phyloP scores from a whole-genome alignment of 805 yeast species.

The Metschnikowia chrysomelidarum region DNA sequence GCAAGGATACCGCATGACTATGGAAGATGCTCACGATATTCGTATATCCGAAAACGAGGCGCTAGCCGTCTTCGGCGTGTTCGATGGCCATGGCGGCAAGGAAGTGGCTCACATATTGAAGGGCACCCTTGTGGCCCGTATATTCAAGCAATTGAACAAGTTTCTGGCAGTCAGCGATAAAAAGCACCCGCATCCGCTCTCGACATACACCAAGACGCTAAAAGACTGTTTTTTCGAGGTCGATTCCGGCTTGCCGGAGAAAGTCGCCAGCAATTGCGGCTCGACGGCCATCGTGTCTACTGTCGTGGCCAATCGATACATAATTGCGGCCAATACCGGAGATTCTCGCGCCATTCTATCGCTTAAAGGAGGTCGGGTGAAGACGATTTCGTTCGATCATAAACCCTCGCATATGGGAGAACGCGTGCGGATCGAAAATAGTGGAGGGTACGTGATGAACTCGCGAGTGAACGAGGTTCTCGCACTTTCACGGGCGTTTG shows the following conservation, averaged over 20 bases:
- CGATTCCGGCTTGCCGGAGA: conserved; percentile 33
- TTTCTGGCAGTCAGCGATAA: conserved; percentile 5
- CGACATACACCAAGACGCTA: conserved; percentile 20
- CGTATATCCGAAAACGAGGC: conserved; percentile 43
- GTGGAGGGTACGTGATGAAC: conserved; percentile 37
- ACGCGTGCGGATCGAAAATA: conserved; percentile 40
- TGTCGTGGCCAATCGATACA: conserved; percentile 30
- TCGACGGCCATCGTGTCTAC: conserved; percentile 40
- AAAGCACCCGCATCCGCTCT: conserved; percentile 8
- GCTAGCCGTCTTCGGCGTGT: conserved; percentile 61
- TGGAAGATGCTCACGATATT: conserved; percentile 74
- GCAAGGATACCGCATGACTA: conserved; percentile 74
- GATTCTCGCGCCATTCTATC: conserved; percentile 69
- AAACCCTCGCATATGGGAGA: conserved; percentile 45
- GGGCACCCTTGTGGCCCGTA: conserved; percentile 35
- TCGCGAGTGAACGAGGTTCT: conserved; percentile 43
- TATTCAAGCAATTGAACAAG: conserved; percentile 30
- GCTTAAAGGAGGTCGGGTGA: conserved; percentile 48
- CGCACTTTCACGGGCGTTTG: conserved; percentile 45
- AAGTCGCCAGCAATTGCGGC: conserved; percentile 35
- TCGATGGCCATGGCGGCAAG: conserved; percentile 82
- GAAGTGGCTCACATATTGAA: conserved; percentile 56
- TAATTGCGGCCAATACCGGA: conserved; percentile 70
- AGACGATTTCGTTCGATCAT: conserved; percentile 47
- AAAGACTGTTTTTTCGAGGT: conserved; percentile 36